Evolutionary conservation across 2,329 filamentous ascomycete genomes (phyloP), one percentile per base, ranked within the genome.

Genomic region (Cladosporium colombiae): DNA sequence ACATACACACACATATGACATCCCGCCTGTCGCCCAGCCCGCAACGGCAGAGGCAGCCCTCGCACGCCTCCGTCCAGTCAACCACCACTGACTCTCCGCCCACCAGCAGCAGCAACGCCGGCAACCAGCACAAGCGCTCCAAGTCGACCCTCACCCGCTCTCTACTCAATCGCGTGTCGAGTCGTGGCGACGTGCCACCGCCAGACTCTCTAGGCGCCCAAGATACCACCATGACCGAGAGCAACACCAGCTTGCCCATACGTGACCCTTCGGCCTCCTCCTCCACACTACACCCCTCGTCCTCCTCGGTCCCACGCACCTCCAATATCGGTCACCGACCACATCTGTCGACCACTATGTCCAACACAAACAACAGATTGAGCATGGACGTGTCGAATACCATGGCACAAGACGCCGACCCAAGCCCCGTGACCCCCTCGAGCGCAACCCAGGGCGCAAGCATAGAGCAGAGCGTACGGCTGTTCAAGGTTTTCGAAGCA

Each of bases 401-500:
- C 25, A 63, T 52, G 27, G 60, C 49, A 11, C 49, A 37, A 50
- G 61, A 63, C 23, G 33, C 61, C 8, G 67, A 68, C 29, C 64
- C 66, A 1, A 69, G 58, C 18, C 68, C 71, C 6, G 67, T 68
- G 27, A 69, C 70, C 7, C 67, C 69, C 14, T 66, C 67, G 21
- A 71, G 68, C 52, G 70, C 71, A 13, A 72, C 74, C 0, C 78
- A 80, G 68, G 76, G 76, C 56, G 77, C 79, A 1, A 81, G 81
- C 4, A 91, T 99, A 66, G 93, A 99, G 76, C 93, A 97, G 78
- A 97, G 94, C 0, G 92, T 99, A 62, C 88, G 91, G 75, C 93
- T 96, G 70, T 99, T 99, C 79, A 89, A 93, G 70, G 88, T 97
- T 56, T 97, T 98, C 75, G 95, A 98, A 80, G 91, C 93, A 50